Evolutionary conservation across 352 stramenopile genomes (phyloP), one percentile per base, ranked within the genome.

Genomic region (Thraustotheca clavata): DNA sequence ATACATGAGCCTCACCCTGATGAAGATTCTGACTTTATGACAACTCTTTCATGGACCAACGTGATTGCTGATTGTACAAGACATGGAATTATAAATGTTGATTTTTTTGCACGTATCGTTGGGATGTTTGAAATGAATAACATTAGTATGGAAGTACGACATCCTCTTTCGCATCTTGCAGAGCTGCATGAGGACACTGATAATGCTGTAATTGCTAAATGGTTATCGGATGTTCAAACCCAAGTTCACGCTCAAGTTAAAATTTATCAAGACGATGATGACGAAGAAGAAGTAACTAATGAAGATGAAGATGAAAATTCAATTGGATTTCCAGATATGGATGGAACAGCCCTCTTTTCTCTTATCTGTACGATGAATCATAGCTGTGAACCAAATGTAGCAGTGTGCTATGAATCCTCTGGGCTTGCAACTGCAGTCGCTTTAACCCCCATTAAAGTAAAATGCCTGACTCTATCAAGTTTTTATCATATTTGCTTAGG

Each of bases 91-190:
- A 35, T 96, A 26, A 86, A 52, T 38, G 59, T 89, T 18, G 83
- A 97, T 29, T 94, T 87, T 61, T 94, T 98, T 62, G 86, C 77
- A 62, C 71, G 76, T 34, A 70, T 97, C 14, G 86, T 98, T 54
- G 95, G 95, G 46, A 97, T 96, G 78, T 98, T 98, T 71, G 94
- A 98, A 77, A 96, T 98, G 78, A 98, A 98, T 79, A 96, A 97
- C 76, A 91, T 98, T 59, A 96, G 91, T 47, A 84, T 98, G 71
- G 81, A 97, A 73, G 82, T 89, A 60, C 79, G 89, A 66, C 83
- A 96, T 74, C 80, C 88, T 34, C 83, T 89, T 69, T 76, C 86
- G 36, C 24, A 38, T 31, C 12, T 68, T 12, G 60, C 32, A 59
- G 81, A 80, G 33, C 63, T 89, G 11, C 73, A 75, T n/a, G 76